A percentile compares a stretch with the other conserved stretches of the same genome.
These are phyloP conservation scores for Kodamaea lidongshanica DNA, from an alignment of 805 yeast genomes.

Conservation along the genomic window DNA sequence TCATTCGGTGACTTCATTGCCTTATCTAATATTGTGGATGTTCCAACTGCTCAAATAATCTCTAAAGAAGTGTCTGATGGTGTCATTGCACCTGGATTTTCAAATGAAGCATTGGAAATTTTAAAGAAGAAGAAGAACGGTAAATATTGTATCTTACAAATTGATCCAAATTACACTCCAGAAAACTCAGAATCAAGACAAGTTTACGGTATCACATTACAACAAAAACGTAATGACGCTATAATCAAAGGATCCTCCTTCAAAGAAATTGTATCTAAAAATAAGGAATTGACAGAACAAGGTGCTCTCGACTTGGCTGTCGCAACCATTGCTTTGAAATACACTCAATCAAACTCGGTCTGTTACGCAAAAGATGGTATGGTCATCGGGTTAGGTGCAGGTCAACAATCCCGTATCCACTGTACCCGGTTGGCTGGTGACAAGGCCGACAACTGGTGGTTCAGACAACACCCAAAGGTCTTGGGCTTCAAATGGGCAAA, in stretches of 20 bases:
- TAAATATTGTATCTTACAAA: conserved; percentile 92
- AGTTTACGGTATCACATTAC: conserved; percentile 91
- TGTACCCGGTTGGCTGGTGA: conserved; percentile 99
- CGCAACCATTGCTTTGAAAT: conserved; percentile 94
- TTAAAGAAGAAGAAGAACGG: conserved; percentile 93
- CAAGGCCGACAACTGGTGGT: conserved; percentile 99
- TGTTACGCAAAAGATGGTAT: conserved; percentile 98
- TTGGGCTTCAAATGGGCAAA: conserved; percentile 94
- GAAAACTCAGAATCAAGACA: conserved; percentile 80
- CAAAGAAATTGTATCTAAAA: conserved; percentile 83
- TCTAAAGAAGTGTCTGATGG: conserved; percentile 98
- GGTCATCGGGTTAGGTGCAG: conserved; percentile 99
- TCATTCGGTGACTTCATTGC: conserved; percentile 99
- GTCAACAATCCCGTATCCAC: conserved; percentile 98
- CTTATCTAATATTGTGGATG: conserved; percentile 90
- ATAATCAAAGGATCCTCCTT: conserved; percentile 85
- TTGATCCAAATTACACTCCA: conserved; percentile 91
- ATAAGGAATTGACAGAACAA: conserved; percentile 84
- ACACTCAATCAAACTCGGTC: conserved; percentile 97
- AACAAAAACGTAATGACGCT: conserved; percentile 97
- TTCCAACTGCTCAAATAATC: conserved; percentile 93
- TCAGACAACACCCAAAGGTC: conserved; percentile 96
- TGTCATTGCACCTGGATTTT: conserved; percentile 96
- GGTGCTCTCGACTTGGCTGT: conserved; percentile 91
- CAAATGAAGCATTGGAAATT: conserved; percentile 84